These are phyloP conservation scores for Phytopythium sindhum DNA, from an alignment of 352 stramenopile genomes.

Conservation along the genomic window DNA sequence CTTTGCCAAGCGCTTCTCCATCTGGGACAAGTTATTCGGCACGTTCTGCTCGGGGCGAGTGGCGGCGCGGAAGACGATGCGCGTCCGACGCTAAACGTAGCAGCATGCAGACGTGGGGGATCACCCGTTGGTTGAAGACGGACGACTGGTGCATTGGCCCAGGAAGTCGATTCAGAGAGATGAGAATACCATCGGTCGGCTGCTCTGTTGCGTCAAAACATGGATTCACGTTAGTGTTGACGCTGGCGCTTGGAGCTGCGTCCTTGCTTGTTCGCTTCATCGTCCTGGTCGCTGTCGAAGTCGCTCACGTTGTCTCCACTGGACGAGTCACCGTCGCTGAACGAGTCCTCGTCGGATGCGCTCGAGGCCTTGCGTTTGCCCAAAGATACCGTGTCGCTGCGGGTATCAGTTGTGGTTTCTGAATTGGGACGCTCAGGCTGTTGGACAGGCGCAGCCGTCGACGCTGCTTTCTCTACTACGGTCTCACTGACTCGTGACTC, in stretches of 20 bases:
- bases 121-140: neutral
- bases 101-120: neutral
- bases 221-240: slow-evolving; percentile 1
- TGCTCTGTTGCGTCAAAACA: neutral
- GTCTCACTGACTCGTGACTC: neutral
- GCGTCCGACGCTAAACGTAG: neutral
- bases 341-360: slow-evolving; percentile 28
- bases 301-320: slow-evolving; percentile 29
- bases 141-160: neutral
- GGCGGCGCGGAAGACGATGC: neutral
- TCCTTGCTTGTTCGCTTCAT: neutral
- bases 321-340: slow-evolving; percentile 37
- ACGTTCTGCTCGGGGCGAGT: slow-evolving; percentile 34
- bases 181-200: neutral
- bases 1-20: slow-evolving; percentile 64
- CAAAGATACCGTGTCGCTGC: neutral
- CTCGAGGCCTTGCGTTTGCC: slow-evolving; percentile 10
- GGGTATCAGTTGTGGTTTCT: neutral
- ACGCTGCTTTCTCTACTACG: neutral
- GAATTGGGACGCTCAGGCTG: neutral
- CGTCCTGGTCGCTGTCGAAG: slow-evolving; percentile 14
- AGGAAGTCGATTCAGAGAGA: neutral
- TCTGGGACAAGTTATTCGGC: slow-evolving; percentile 64
- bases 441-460: neutral
- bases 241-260: slow-evolving; percentile 11